A percentile compares a stretch with the other conserved stretches of the same genome.
These are phyloP conservation scores for Aureobasidium lini DNA, from an alignment of 2,329 filamentous ascomycete species.

Conservation along the genomic window DNA sequence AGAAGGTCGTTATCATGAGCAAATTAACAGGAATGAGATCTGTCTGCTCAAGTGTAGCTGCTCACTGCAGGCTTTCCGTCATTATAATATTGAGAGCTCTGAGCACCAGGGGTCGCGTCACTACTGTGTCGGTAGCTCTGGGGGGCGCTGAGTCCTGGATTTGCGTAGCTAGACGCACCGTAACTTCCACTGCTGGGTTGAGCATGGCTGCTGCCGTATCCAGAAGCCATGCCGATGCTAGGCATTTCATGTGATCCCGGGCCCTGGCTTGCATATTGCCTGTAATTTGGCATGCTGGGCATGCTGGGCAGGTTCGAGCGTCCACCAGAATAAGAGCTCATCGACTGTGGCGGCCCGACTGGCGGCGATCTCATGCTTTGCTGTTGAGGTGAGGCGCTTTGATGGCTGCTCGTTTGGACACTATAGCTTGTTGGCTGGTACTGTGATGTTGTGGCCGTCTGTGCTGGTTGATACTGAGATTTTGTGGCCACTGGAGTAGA, in stretches of 20 bases:
- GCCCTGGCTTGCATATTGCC: not conserved
- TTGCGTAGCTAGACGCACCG: not conserved
- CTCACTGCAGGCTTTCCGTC: constrained; percentile 7
- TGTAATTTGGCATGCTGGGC: constrained; percentile 1
- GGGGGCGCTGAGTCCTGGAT: not conserved
- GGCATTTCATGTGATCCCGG: constrained; percentile 8
- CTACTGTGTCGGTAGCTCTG: constrained; percentile 3
- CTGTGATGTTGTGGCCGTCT: constrained; percentile 4
- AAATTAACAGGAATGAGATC: not conserved
- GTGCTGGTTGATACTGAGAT: constrained; percentile 2
- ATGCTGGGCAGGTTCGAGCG: constrained; percentile 4
- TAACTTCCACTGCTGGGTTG: not conserved
- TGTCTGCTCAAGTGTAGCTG: not conserved
- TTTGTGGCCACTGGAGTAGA: constrained; percentile 5
- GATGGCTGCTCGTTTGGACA: not conserved
- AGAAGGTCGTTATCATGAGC: not conserved
- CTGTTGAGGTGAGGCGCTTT: constrained; percentile 9
- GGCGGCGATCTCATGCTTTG: constrained; percentile 8
- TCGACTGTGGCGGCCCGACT: not conserved
- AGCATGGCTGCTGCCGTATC: constrained; percentile 2
- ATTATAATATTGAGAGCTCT: constrained; percentile 2
- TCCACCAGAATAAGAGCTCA: not conserved
- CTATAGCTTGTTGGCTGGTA: constrained; percentile 9
- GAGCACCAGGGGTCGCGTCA: not conserved
- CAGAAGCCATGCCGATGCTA: constrained; percentile 8